phyloP scores from a whole-genome alignment of 1,284 basidiomycete genomes.

The Quambalaria eucalypti region DNA sequence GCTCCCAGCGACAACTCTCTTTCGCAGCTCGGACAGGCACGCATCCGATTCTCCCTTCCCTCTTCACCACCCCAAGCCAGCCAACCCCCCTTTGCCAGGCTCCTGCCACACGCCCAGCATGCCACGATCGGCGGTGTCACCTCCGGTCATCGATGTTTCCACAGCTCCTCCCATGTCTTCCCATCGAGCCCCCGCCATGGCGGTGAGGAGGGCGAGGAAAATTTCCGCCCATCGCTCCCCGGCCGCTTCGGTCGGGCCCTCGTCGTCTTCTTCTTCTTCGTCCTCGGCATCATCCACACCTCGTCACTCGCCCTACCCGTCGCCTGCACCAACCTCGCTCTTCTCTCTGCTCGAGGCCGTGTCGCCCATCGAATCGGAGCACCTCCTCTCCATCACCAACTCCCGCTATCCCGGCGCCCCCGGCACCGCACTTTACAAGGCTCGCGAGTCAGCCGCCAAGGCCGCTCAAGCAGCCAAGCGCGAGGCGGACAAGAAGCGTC shows the following conservation, averaged over 20 bases:
- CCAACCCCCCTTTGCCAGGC: no score
- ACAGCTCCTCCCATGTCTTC: no score
- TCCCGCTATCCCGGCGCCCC: constrained; percentile 38
- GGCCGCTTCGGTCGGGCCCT: neutral
- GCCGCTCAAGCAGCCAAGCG: constrained; percentile 19
- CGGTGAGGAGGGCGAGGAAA: no score
- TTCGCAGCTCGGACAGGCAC: no score
- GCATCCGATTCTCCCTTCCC: no score
- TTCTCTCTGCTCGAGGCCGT: neutral
- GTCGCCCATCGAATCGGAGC: neutral
- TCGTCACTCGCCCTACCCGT: neutral
- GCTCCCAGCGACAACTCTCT: no score
- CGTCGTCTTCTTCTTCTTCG: neutral
- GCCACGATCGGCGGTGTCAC: no score
- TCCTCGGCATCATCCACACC: neutral
- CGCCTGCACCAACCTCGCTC: neutral
- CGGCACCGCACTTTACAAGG: constrained; percentile 30
- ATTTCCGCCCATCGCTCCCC: neutral
- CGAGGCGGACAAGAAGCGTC: constrained; percentile 23
- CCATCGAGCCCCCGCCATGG: no score
- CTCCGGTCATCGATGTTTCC: no score
- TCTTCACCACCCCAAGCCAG: no score
- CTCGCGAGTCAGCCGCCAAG: constrained; percentile 24
- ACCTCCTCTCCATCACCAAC: constrained; percentile 23
- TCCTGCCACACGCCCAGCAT: no score